Base-by-base conservation (phyloP, 495 filamentous ascomycete species). In the Penicillium arizonense region DNA sequence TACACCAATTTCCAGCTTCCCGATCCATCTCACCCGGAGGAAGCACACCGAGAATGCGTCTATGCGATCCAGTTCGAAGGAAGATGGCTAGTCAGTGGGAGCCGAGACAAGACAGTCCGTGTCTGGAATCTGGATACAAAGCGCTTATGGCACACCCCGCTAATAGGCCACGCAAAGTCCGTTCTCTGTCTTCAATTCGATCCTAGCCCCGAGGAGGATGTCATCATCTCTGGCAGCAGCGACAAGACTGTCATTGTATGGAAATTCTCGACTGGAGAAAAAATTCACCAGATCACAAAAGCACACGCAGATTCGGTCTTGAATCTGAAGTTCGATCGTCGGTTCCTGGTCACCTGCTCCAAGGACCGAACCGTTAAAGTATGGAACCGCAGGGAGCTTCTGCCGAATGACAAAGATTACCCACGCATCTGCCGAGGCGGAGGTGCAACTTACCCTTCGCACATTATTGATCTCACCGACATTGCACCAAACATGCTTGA, bases 181-280 rank as follows among this genome's bases (percentile, higher is more conserved):
- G 94, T 99, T 4, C 77, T 97, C 11, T 97, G 95, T 65, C 78
- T 99, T 18, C 94, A 99, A 64, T 99, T 97, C 63, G 95, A 99
- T 64, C 88, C 92, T n/a, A 82, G 86, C 37, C 87, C 89, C 1
- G 83, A 88, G 14, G 88, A 97, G 63, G 93, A 97, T 62, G 74
- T 99, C 33, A 87, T 99, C 49, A 85, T 97, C 16, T 95, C 90
- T 5, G 95, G 93, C 9, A 96, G 93, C 56, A 96, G 91, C 46
- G 94, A 99, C 66, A 86, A 83, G 14, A 82, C 86, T 54, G 83
- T 99, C 48, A 91, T 97, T 44, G 68, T 97, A 2, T 99, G 94
- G 94, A 83, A 74, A 45, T 97, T 97, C 63, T 96, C 91, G 0
- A 97, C 91, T 0, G 95, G 94, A 1, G 69, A 89, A 56, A 80